phyloP scores from a whole-genome alignment of 805 yeast species.

The Myxozyma vanderwaltii region DNA sequence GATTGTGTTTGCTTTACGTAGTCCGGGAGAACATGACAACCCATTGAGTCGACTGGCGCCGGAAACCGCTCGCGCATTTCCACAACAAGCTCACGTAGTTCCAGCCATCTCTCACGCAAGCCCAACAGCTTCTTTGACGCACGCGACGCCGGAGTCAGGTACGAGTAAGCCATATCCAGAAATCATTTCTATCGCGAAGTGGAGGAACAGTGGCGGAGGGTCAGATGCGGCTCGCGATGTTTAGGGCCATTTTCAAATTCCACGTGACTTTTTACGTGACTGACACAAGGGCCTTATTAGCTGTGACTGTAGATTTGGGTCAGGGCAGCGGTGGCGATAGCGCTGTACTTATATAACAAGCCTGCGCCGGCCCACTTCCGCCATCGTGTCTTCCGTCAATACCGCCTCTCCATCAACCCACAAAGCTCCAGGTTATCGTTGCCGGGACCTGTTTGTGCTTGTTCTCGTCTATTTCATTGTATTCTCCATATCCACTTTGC shows the following conservation, averaged over 20 bases:
- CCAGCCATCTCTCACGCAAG: slow-evolving; percentile 24
- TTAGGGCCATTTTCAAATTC: not conserved
- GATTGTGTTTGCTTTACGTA: slow-evolving; percentile 18
- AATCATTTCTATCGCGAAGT: not conserved
- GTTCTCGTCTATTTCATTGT: not conserved
- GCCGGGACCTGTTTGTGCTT: not conserved
- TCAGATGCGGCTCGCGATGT: slow-evolving; percentile 2
- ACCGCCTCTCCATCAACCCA: not conserved
- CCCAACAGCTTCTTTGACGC: slow-evolving; percentile 1
- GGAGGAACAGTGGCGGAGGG: not conserved
- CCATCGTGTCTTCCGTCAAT: not conserved
- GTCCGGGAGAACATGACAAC: slow-evolving; percentile 66
- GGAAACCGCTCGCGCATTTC: slow-evolving; percentile 63
- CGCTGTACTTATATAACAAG: slow-evolving; percentile 2
- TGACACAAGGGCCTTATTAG: not conserved
- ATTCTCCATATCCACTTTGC: not conserved
- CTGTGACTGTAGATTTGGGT: not conserved
- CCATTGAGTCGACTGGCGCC: slow-evolving; percentile 90
- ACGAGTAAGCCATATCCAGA: not conserved
- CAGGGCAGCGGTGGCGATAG: slow-evolving; percentile 13
- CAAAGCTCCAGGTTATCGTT: not conserved
- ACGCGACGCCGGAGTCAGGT: not conserved
- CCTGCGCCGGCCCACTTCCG: slow-evolving; percentile 6
- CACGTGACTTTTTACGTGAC: not conserved
- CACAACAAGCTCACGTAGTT: slow-evolving; percentile 15